phyloP scores from a whole-genome alignment of 768 basidiomycete genomes.

The Suillus tomentosus region DNA sequence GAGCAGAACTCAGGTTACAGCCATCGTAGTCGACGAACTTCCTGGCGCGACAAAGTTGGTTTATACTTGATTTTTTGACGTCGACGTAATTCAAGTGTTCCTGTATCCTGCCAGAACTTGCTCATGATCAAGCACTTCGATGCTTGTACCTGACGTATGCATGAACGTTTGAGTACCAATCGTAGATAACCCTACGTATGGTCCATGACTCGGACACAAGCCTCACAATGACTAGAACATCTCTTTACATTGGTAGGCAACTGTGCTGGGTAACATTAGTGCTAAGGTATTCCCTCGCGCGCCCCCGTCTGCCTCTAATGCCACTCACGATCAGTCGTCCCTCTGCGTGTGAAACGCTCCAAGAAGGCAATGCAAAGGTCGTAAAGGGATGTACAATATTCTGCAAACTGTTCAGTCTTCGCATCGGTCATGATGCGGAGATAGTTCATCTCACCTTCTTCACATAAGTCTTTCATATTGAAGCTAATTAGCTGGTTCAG shows the following conservation, averaged over 20 bases:
- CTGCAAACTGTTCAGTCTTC: background rate
- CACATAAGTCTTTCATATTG: background rate
- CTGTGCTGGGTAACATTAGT: background rate
- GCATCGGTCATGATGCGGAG: background rate
- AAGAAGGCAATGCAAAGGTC: background rate
- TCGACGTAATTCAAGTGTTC: background rate
- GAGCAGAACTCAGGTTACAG: background rate
- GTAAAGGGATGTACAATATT: too few species aligned
- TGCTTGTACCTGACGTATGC: background rate
- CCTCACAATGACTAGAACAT: background rate
- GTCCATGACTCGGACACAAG: background rate
- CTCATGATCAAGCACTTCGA: background rate
- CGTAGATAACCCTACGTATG: background rate
- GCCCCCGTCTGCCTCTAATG: background rate
- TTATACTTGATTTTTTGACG: background rate
- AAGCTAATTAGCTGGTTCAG: constrained; percentile 11
- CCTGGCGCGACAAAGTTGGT: background rate
- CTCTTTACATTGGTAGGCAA: background rate
- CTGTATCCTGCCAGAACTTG: background rate
- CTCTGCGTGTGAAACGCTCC: background rate
- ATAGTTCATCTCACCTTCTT: background rate
- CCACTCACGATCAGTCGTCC: background rate
- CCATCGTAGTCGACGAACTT: background rate
- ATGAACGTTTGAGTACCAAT: background rate
- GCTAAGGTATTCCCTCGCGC: background rate